Percentiles rank a stretch among this genome's conserved stretches.
phyloP scores from a whole-genome alignment of 2,329 filamentous ascomycete species.

The Ceratocystis variospora region DNA sequence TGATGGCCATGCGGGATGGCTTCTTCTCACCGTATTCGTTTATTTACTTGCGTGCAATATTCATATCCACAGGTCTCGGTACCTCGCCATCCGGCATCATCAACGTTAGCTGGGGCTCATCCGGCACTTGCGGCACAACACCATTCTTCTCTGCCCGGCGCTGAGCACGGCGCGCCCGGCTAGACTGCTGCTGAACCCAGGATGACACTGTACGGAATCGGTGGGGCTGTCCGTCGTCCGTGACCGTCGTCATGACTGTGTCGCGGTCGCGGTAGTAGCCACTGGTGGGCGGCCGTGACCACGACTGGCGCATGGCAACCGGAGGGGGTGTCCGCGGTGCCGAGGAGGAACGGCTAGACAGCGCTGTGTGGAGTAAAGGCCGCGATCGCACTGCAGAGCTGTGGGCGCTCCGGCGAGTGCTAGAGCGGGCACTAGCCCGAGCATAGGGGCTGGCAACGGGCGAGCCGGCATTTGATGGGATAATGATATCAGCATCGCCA shows the following conservation, averaged over 20 bases:
- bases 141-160: constrained; percentile 27
- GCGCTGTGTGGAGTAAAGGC: background rate
- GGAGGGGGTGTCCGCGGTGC: constrained; percentile 9
- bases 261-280: constrained; percentile 28
- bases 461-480: constrained; percentile 26
- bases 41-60: constrained; percentile 6
- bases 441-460: constrained; percentile 19
- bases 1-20: background rate
- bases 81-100: constrained; percentile 40
- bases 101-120: constrained; percentile 35
- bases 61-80: constrained; percentile 31
- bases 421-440: constrained; percentile 15
- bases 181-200: constrained; percentile 52
- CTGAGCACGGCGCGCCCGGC: constrained; percentile 37
- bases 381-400: background rate
- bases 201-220: constrained; percentile 46
- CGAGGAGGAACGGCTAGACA: background rate
- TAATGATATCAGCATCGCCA: constrained; percentile 46
- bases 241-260: constrained; percentile 39
- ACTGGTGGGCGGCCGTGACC: constrained; percentile 19
- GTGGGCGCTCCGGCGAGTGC: constrained; percentile 5
- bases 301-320: constrained; percentile 12
- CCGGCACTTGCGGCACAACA: constrained; percentile 29
- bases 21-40: background rate
- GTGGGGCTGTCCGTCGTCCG: constrained; percentile 37